Conservation (phyloP, 768 basidiomycete genomes). For the Rickenella mellea region DNA sequence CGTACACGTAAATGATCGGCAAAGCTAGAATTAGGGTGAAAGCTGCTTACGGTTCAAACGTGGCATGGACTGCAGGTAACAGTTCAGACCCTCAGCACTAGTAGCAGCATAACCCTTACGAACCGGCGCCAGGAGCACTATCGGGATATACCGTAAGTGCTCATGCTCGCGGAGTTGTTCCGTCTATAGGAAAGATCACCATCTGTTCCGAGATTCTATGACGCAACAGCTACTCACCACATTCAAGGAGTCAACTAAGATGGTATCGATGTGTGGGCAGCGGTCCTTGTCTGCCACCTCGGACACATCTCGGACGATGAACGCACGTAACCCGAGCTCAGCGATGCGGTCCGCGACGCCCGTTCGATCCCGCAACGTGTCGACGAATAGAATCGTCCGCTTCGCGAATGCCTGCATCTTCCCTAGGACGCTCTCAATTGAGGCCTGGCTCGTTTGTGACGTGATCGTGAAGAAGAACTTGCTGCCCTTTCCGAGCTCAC, state of each 20-base stretch:
- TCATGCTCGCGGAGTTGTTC: conserved; percentile 87
- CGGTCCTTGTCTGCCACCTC: conserved; percentile 76
- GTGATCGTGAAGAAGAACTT: conserved; percentile 96
- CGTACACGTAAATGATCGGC: conserved; percentile 12
- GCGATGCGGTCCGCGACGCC: conserved; percentile 68
- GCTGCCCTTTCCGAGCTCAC: conserved; percentile 85
- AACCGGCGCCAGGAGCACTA: conserved; percentile 77
- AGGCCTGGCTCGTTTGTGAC: conserved; percentile 68
- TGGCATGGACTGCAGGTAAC: conserved; percentile 38
- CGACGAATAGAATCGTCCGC: conserved; percentile 85
- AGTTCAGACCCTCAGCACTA: background rate
- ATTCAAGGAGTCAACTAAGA: conserved; percentile 83
- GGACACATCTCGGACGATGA: conserved; percentile 67
- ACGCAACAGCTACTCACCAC: conserved; percentile 47
- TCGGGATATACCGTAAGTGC: conserved; percentile 92
- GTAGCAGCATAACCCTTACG: conserved; percentile 9
- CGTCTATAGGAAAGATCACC: conserved; percentile 39
- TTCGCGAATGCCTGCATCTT: conserved; percentile 86
- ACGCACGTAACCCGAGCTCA: conserved; percentile 71
- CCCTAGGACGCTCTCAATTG: conserved; percentile 59
- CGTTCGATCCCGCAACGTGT: conserved; percentile 69
- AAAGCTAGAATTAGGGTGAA: conserved; percentile 7
- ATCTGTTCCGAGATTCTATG: too few species aligned
- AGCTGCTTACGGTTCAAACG: conserved; percentile 52
- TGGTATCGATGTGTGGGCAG: conserved; percentile 87